Evolutionary conservation across 108 stramenopile genomes (phyloP).

Genomic region (Conticribra guillardii): DNA sequence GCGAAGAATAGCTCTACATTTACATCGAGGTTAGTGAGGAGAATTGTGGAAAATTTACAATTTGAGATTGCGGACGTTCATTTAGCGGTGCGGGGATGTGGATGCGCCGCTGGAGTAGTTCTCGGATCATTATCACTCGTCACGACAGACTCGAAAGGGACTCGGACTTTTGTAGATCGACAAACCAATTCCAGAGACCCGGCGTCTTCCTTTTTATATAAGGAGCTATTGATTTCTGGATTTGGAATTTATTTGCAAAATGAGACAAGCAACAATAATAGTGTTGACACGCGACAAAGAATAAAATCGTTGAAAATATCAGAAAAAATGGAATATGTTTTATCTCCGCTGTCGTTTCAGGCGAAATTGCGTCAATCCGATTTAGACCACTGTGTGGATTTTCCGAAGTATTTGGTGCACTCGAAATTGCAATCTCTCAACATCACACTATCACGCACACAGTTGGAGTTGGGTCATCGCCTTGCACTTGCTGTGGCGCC

Average conservation of each 20-base stretch:
- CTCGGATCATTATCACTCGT: slow-evolving; percentile 68
- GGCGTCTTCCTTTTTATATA: slow-evolving; percentile 65
- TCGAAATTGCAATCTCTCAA: slow-evolving; percentile 71
- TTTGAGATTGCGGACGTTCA: slow-evolving; percentile 82
- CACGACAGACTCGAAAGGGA: slow-evolving; percentile 75
- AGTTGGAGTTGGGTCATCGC: slow-evolving; percentile 68
- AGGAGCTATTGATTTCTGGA: slow-evolving; percentile 67
- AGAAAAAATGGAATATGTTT: slow-evolving; percentile 57
- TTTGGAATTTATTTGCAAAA: slow-evolving; percentile 77
- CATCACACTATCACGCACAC: slow-evolving; percentile 62
- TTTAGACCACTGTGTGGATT: slow-evolving; percentile 60
- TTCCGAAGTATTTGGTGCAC: slow-evolving; percentile 76
- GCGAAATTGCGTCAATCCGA: slow-evolving; percentile 81
- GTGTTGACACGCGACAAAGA: slow-evolving; percentile 15
- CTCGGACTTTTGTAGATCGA: slow-evolving; percentile 76
- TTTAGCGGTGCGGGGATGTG: slow-evolving; percentile 54
- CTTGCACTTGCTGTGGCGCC: slow-evolving; percentile 51
- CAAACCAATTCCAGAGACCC: slow-evolving; percentile 37
- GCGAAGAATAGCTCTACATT: slow-evolving; percentile 47
- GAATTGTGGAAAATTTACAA: slow-evolving; percentile 87
- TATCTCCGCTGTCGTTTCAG: slow-evolving; percentile 80
- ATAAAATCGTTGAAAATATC: slow-evolving; percentile 4
- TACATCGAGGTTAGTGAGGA: slow-evolving; percentile 67
- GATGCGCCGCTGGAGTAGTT: slow-evolving; percentile 66
- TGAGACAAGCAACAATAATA: not conserved